Percentiles rank a stretch among this genome's conserved stretches.
phyloP scores from a whole-genome alignment of 345 rosid species.

The Linum lewisii region DNA sequence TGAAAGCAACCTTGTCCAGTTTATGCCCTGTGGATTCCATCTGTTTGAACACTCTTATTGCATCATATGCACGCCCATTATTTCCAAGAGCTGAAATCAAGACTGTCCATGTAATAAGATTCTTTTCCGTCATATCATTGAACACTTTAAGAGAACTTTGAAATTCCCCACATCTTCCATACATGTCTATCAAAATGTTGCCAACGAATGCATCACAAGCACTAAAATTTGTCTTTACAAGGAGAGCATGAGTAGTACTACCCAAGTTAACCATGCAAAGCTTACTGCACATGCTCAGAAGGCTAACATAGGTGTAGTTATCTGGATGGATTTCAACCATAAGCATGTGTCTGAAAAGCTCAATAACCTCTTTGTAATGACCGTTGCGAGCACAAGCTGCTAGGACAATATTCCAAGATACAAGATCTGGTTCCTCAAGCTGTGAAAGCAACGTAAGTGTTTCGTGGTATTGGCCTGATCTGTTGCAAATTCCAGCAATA shows the following conservation, averaged over 20 bases:
- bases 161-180: conserved; percentile 69
- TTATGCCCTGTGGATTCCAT: conserved; percentile 44
- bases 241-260: conserved; percentile 56
- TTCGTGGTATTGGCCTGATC: conserved; percentile 47
- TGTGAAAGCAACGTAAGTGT: conserved; percentile 52
- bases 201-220: conserved; percentile 45
- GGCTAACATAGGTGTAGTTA: conserved; percentile 68
- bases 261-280: conserved; percentile 53
- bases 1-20: conserved; percentile 62
- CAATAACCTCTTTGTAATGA: conserved; percentile 40
- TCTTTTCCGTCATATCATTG: background rate
- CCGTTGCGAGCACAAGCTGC: conserved; percentile 66
- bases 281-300: conserved; percentile 44
- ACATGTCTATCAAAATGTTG: conserved; percentile 77
- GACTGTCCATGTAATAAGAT: conserved; percentile 42
- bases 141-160: background rate
- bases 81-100: conserved; percentile 4
- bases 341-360: conserved; percentile 56
- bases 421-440: conserved; percentile 60
- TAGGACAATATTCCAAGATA: conserved; percentile 74
- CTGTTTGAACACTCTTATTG: conserved; percentile 50
- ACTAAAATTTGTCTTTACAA: conserved; percentile 48
- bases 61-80: conserved; percentile 22
- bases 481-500: conserved; percentile 60
- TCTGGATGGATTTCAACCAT: conserved; percentile 43